Conservation (phyloP, 352 stramenopile genomes). For the Pythium periplocum region DNA sequence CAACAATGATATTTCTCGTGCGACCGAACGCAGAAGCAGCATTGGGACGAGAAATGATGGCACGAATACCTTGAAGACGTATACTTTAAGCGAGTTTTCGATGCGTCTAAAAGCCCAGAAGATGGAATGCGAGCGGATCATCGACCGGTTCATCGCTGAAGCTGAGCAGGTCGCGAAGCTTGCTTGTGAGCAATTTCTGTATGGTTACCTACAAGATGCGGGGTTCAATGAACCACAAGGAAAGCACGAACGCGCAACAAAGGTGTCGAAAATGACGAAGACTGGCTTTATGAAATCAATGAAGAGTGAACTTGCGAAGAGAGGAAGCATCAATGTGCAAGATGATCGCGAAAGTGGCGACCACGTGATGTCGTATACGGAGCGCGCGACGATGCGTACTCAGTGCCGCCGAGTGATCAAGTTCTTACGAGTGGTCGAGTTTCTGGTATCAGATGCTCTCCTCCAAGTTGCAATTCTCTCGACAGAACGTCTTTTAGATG, state of each 20-base stretch:
- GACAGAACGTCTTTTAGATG: constrained; percentile 27
- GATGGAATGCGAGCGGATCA: constrained; percentile 41
- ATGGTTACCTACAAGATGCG: constrained; percentile 43
- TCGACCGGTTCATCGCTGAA: constrained; percentile 59
- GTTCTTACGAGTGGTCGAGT: constrained; percentile 91
- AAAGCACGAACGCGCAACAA: constrained; percentile 2
- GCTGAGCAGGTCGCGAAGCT: constrained; percentile 52
- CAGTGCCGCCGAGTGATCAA: constrained; percentile 90
- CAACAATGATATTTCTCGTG: too few species aligned
- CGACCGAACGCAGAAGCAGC: too few species aligned
- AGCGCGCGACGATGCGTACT: constrained; percentile 85
- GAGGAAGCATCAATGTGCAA: constrained; percentile 13
- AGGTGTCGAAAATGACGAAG: too few species aligned
- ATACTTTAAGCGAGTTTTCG: constrained; percentile 78
- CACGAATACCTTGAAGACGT: constrained; percentile 30
- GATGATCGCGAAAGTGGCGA: constrained; percentile 6
- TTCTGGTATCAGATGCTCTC: constrained; percentile 79
- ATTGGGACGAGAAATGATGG: too few species aligned
- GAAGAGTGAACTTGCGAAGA: constrained; percentile 8
- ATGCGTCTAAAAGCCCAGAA: constrained; percentile 68
- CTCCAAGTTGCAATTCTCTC: constrained; percentile 68
- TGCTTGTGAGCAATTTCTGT: constrained; percentile 60
- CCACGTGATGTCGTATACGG: constrained; percentile 92
- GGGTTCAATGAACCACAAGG: constrained; percentile 40
- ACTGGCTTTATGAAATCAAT: too few species aligned